Evolutionary conservation across 1,139 yeast genomes (phyloP), one percentile per base, ranked within the genome.

Genomic region (Wickerhamomyces sp.): DNA sequence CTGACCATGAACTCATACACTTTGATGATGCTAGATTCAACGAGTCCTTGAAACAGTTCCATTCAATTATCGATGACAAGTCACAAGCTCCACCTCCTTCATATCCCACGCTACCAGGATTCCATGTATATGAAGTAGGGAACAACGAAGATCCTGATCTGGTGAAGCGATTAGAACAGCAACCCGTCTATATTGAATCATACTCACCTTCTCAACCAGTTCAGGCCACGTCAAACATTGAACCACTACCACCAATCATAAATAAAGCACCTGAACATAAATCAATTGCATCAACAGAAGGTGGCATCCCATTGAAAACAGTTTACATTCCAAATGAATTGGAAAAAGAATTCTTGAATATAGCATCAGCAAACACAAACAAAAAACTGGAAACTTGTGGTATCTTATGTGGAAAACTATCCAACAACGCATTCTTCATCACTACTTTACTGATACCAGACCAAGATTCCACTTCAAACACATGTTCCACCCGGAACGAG

Each of bases 371-470:
- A 3, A 78, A 78, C 50, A 78, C 84, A 1, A 17, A 33, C 1
- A 55, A 58, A 14, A 70, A 70, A 33, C 58, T 78, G n/a, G 84
- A 78, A 51, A 78, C 84, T 0, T 78, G 83, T 52, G 85, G 84
- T 12, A 74, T 78, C 27, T 63, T 78, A 21, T 75, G 81, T 54
- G 85, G 84, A 0, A 71, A 65, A 45, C 61, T 78, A 10, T 67
- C 66, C 37, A 61, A 75, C 34, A 76, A 76, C 56, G 82, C 83
- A 10, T 77, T 76, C 51, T 76, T 76, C 56, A 65, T 78, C 40
- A 78, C 81, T 3, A 70, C 76, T 41, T 59, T 78, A 21, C 67
- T 78, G 14, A 73, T 78, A 12, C 85, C 85, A 1, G 72, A 72
- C 41, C 85, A 78, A 52, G 74, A 67, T 32, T 70, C 78, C 7